Evolutionary conservation across 106 monocot species (phyloP).

Genomic region (Dioscorea dumetorum): DNA sequence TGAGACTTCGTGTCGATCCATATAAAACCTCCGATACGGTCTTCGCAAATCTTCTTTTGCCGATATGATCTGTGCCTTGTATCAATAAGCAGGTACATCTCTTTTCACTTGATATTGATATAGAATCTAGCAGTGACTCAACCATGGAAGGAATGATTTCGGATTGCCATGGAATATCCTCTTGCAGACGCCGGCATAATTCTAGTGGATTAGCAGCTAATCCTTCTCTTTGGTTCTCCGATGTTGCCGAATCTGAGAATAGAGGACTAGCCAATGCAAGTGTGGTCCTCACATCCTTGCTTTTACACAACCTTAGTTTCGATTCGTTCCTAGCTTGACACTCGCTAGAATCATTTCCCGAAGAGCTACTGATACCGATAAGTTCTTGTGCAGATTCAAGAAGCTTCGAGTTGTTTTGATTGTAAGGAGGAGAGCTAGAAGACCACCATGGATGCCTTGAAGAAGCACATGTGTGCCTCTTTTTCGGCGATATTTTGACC

Average conservation of each 20-base stretch:
- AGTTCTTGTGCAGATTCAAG: no score
- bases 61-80: constrained; percentile 54
- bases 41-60: constrained; percentile 43
- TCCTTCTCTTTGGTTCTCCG: constrained; percentile 11
- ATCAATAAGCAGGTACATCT: constrained; percentile 45
- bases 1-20: constrained; percentile 27
- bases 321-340: not conserved
- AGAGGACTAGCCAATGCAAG: constrained; percentile 35
- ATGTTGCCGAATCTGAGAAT: constrained; percentile 53
- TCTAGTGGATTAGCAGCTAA: constrained; percentile 5
- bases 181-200: constrained; percentile 25
- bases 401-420: constrained; percentile 9
- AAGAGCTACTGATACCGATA: no score
- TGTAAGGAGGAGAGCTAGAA: constrained; percentile 13
- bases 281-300: constrained; percentile 19
- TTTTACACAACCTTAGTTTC: constrained; percentile 9
- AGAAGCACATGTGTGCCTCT: not conserved
- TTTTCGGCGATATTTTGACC: no score
- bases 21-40: constrained; percentile 33
- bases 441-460: constrained; percentile 31
- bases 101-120: constrained; percentile 7
- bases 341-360: no score
- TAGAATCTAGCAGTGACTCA: constrained; percentile 36
- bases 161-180: constrained; percentile 88
- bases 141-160: constrained; percentile 40